Conservation (phyloP, 495 filamentous ascomycete genomes). For the Hypoxylon cercidicola region DNA sequence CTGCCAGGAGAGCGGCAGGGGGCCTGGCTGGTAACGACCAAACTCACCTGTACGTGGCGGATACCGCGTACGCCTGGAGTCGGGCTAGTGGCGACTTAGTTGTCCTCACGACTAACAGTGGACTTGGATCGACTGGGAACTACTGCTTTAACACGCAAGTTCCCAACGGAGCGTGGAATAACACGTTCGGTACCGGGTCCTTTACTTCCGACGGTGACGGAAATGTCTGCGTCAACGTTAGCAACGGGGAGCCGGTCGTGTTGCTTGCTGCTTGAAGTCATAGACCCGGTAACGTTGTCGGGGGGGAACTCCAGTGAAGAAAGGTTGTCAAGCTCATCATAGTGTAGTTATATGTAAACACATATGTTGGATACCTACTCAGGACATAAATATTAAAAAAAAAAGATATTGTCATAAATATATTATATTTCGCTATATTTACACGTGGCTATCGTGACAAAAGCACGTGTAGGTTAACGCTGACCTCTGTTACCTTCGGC, state of each 20-base stretch:
- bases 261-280: constrained; percentile 35
- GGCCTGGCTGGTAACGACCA: constrained; percentile 56
- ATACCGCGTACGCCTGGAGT: constrained; percentile 53
- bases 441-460: too few relatives aligned
- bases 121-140: constrained; percentile 44
- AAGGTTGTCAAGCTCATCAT: too few relatives aligned
- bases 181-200: constrained; percentile 36
- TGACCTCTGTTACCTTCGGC: too few relatives aligned
- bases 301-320: too few relatives aligned
- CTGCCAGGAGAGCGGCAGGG: constrained; percentile 48
- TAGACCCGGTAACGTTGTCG: too few relatives aligned
- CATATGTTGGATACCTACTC: too few relatives aligned
- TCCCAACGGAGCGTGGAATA: constrained; percentile 41
- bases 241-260: constrained; percentile 44
- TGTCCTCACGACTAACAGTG: constrained; percentile 54
- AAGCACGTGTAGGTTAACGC: too few relatives aligned
- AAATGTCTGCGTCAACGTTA: constrained; percentile 36
- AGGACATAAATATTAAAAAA: too few relatives aligned
- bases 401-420: too few relatives aligned
- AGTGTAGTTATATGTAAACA: too few relatives aligned
- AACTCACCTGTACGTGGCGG: constrained; percentile 50
- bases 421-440: too few relatives aligned
- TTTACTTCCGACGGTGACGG: constrained; percentile 35
- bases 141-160: constrained; percentile 53
- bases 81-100: constrained; percentile 51